Conservation (phyloP, 2,329 filamentous ascomycete genomes). For the Neonectria neomacrospora region DNA sequence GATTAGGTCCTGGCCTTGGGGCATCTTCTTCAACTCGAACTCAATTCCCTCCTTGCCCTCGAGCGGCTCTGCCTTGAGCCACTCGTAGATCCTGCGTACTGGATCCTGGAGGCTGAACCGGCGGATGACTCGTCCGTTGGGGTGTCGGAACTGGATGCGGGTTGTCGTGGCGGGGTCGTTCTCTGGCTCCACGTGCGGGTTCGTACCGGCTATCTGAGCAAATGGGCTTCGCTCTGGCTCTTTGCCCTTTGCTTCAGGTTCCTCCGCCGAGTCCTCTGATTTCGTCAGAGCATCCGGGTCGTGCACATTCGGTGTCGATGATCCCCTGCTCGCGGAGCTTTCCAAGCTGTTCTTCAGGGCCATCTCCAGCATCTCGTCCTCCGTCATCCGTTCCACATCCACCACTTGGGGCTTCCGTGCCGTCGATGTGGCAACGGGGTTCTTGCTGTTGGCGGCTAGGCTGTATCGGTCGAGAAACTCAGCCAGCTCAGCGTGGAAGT, state of each 20-base stretch:
- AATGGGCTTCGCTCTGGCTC: slow-evolving; percentile 65
- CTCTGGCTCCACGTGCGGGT: slow-evolving; percentile 81
- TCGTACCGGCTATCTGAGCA: slow-evolving; percentile 74
- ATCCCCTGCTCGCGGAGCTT: slow-evolving; percentile 52
- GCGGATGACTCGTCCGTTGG: slow-evolving; percentile 85
- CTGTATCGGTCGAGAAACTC: slow-evolving; percentile 99
- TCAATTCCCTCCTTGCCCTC: slow-evolving; percentile 80
- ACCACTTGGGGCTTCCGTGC: slow-evolving; percentile 74
- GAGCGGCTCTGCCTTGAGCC: slow-evolving; percentile 89
- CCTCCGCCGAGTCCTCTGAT: slow-evolving; percentile 58
- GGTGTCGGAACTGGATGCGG: slow-evolving; percentile 91
- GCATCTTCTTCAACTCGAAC: slow-evolving; percentile 90
- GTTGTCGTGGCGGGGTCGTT: slow-evolving; percentile 78
- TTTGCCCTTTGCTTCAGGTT: slow-evolving; percentile 67
- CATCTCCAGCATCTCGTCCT: slow-evolving; percentile 97
- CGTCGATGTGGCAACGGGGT: slow-evolving; percentile 79
- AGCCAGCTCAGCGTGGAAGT: slow-evolving; percentile 91
- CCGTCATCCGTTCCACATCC: slow-evolving; percentile 89
- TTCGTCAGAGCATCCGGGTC: slow-evolving; percentile 93
- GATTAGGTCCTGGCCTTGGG: slow-evolving; percentile 82
- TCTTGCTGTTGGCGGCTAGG: slow-evolving; percentile 86
- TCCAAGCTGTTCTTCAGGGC: slow-evolving; percentile 89
- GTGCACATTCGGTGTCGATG: slow-evolving; percentile 65
- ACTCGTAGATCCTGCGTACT: slow-evolving; percentile 90
- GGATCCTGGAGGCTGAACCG: slow-evolving; percentile 82